These are phyloP conservation scores for Colletotrichum camelliae DNA, from an alignment of 2,329 filamentous ascomycete species.

Conservation along the genomic window DNA sequence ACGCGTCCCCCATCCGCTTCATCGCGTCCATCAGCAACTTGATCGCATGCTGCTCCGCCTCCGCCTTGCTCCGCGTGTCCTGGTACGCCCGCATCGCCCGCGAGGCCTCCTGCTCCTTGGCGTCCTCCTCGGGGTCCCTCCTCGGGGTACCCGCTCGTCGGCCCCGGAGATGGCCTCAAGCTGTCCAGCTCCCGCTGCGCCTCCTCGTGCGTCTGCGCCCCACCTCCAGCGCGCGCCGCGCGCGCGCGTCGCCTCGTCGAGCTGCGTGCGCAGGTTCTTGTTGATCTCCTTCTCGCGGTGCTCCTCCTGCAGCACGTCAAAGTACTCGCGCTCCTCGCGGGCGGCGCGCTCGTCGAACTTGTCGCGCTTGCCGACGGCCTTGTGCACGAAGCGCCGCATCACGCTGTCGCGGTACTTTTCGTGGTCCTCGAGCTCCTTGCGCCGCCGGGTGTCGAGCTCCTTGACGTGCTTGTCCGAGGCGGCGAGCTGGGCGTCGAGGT, in stretches of 20 bases:
- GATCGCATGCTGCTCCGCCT: constrained; percentile 47
- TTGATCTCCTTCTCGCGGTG: constrained; percentile 49
- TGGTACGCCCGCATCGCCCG: constrained; percentile 42
- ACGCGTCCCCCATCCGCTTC: constrained; percentile 37
- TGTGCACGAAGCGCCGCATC: constrained; percentile 57
- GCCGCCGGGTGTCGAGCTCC: constrained; percentile 43
- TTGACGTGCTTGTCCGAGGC: constrained; percentile 41
- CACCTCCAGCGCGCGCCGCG: constrained; percentile 38
- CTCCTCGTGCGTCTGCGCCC: constrained; percentile 38
- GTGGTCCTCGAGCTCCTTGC: constrained; percentile 56
- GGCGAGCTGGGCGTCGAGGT: constrained; percentile 47
- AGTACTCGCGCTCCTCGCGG: constrained; percentile 61
- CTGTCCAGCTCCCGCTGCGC: constrained; percentile 53
- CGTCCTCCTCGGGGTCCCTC: constrained; percentile 63
- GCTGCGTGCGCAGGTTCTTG: constrained; percentile 42
- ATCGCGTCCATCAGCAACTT: constrained; percentile 44
- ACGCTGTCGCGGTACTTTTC: constrained; percentile 58
- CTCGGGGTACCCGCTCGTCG: constrained; percentile 57
- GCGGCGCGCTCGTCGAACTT: constrained; percentile 53
- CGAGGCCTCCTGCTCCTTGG: constrained; percentile 42
- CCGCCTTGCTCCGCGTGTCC: constrained; percentile 36
- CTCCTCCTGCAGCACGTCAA: constrained; percentile 54
- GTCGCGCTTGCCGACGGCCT: constrained; percentile 52
- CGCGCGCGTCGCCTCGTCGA: constrained; percentile 42
- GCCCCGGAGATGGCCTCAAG: constrained; percentile 58